Percentiles rank a stretch among this genome's conserved stretches.
Conservation (phyloP, 176 grass and related monocot species). For the Echinochloa phyllopogon region DNA sequence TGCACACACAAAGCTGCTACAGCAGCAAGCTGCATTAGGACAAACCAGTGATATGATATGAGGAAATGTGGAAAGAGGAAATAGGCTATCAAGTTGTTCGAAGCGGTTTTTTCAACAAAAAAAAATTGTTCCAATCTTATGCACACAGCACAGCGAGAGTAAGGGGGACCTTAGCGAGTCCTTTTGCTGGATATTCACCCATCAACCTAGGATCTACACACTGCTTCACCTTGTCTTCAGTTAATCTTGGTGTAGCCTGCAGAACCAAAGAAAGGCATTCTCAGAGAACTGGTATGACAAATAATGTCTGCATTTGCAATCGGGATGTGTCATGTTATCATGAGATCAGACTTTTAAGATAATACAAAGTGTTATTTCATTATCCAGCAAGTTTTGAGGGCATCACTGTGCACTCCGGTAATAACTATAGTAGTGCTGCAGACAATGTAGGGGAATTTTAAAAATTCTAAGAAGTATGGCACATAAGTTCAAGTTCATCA, state of each 20-base stretch:
- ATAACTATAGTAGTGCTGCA: background rate
- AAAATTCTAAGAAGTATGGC: background rate
- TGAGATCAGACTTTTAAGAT: background rate
- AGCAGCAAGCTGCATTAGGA: constrained; percentile 65
- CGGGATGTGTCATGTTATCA: constrained; percentile 10
- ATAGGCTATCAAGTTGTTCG: background rate
- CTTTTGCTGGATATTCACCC: constrained; percentile 84
- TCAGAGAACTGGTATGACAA: constrained; percentile 21
- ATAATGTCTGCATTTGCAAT: constrained; percentile 11
- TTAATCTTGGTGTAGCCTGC: constrained; percentile 80
- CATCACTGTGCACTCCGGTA: background rate
- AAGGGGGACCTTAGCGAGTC: constrained; percentile 75
- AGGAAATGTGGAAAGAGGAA: background rate
- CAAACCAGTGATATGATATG: background rate
- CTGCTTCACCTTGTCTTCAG: constrained; percentile 87
- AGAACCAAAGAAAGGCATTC: constrained; percentile 24
- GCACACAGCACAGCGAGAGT: constrained; percentile 1
- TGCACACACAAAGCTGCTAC: constrained; percentile 91
- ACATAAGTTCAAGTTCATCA: background rate
- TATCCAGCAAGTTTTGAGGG: background rate
- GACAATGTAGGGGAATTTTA: background rate
- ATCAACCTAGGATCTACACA: constrained; percentile 85
- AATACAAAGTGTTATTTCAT: background rate
- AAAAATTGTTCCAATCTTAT: background rate
- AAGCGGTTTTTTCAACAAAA: no score